Base-by-base conservation (phyloP, 2,329 filamentous ascomycete species). In the Clonostachys byssicola region DNA sequence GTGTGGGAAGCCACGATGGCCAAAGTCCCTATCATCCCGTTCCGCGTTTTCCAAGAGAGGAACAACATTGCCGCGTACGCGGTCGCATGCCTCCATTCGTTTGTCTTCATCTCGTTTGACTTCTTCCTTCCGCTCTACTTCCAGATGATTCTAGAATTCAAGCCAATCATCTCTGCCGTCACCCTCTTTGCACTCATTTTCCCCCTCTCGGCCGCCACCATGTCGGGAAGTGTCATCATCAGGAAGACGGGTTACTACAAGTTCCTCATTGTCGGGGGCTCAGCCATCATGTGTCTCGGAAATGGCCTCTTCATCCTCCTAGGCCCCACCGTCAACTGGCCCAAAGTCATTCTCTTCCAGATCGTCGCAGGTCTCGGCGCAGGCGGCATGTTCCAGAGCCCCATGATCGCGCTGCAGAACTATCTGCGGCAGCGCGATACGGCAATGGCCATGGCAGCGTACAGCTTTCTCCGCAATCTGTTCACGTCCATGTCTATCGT, bases 401-500 rank as follows among this genome's bases (percentile, higher is more conserved):
- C 85, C 3, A 72, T 89, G 9, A 82, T 89, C 44, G 84, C 84
- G 0, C 68, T 88, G 8, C 86, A 89, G 62, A 78, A 80, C 20
- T 75, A 79, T 43, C 73, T 86, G 23, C 70, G 78, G 23, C 75
- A 73, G 39, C 71, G 75, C 30, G 84, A 89, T 54, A 85, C 86
- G 43, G 86, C 81, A n/a, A 78, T 82, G 2, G 84, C 80, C 0
- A 88, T 84, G 0, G 77, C 83, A 1, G 84, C 81, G 2, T 85
- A 87, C 52, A 73, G 77, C 9, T 88, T 88, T 59, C 73, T 84
- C 8, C 80, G 87, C 18, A 86, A 87, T 54, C 68, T 91, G 5
- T 83, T 82, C 10, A 88, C 83, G 0, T 77, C 83, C 4, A 77
- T 85, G 16, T 83, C 82, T 1, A 77, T 90, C 45, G 86, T 89